Evolutionary conservation across 768 basidiomycete genomes (phyloP), one percentile per base, ranked within the genome.

Genomic region (Trametes gibbosa): DNA sequence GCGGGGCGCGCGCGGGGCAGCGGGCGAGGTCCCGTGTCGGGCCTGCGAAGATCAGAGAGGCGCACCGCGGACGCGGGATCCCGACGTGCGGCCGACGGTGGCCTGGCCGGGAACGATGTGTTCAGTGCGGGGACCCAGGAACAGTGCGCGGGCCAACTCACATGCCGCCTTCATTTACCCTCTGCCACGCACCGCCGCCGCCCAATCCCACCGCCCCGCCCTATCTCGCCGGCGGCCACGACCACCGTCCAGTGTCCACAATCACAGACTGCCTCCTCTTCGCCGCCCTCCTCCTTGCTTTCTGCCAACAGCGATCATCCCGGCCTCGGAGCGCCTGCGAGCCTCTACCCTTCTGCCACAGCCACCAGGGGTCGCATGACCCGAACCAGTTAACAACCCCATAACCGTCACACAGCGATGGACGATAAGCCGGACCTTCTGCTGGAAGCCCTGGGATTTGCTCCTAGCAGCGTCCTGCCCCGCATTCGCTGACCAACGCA

Each of bases 361-460:
- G 59, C 59, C 53, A 55, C 35, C 19, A n/a, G 25, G 37, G 49
- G 45, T 50, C 60, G 60, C 60, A 61, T 61, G 60, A 61, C 60
- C 55, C n/a, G 27, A 40, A 56, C 32, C 23, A 52, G 45, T 48
- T 34, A 19, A 25, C 45, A 3, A 47, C 50, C 59, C 59, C 27
- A 32, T n/a, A 42, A 23, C 23, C 35, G 24, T 56, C 41, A 40
- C 59, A 50, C 48, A 53, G 32, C 3, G 10, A 10, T 4, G 41
- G n/a, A 39, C 45, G 60, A 61, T 56, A 56, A 40, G 55, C 54
- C 60, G 59, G 59, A 19, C 42, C 42, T 21, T 23, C 21, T 21
- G 19, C 42, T 12, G n/a, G 21, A 23, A 43, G 21, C 42, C n/a
- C 42, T 41, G 10, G 40, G 13, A 17, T 13, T 41, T 46, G 45